Conservation (phyloP, 805 yeast species). For the Cyberlindnera americana region DNA sequence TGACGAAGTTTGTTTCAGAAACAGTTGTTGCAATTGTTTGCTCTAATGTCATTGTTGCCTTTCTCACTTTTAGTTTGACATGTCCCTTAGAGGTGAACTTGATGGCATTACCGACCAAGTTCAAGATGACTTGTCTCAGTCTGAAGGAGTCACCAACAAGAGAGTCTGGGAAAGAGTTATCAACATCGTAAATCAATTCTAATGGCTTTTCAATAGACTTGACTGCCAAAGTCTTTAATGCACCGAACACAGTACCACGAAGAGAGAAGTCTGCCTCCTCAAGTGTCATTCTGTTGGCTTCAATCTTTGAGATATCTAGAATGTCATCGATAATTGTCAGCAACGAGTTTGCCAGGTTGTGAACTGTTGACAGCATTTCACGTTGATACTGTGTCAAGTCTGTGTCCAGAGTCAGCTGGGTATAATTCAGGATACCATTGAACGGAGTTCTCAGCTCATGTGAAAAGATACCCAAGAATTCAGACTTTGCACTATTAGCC, state of each 20-base stretch:
- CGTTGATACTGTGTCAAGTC: constrained; percentile 88
- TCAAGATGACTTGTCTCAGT: constrained; percentile 79
- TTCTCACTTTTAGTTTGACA: constrained; percentile 71
- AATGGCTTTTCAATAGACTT: constrained; percentile 85
- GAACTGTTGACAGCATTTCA: constrained; percentile 87
- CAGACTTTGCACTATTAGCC: constrained; percentile 86
- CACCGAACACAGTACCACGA: constrained; percentile 86
- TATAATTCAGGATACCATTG: constrained; percentile 93
- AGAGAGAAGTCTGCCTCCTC: constrained; percentile 85
- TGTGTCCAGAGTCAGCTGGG: constrained; percentile 83
- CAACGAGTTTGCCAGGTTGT: constrained; percentile 79
- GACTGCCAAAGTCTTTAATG: constrained; percentile 83
- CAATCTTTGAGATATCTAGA: constrained; percentile 88
- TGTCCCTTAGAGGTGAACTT: constrained; percentile 82
- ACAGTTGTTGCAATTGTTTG: constrained; percentile 23
- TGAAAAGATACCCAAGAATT: constrained; percentile 84
- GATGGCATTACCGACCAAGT: constrained; percentile 86
- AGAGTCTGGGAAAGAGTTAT: constrained; percentile 82
- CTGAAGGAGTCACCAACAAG: constrained; percentile 88
- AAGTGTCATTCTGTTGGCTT: constrained; percentile 90
- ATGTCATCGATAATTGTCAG: constrained; percentile 87
- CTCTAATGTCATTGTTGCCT: constrained; percentile 35
- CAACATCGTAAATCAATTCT: constrained; percentile 76
- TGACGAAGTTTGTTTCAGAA: constrained; percentile 28
- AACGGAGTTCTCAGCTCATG: constrained; percentile 89